These are phyloP conservation scores for Mediolabrus comicus DNA, from an alignment of 108 stramenopile species.

Conservation along the genomic window DNA sequence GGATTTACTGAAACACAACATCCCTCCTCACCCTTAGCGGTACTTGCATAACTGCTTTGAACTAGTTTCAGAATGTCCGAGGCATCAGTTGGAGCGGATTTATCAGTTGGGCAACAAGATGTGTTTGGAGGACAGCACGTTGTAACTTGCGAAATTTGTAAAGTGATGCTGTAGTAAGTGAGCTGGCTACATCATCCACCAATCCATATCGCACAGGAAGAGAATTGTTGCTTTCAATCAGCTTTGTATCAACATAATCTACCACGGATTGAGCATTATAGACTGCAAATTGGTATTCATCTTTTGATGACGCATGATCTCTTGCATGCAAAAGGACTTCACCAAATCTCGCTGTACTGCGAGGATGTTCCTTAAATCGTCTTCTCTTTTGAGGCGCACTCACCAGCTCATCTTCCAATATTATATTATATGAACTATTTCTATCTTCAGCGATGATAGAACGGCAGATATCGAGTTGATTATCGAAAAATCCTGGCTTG, in stretches of 20 bases:
- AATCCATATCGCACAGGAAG: background rate
- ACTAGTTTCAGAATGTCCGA: constrained; percentile 10
- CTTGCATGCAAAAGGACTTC: constrained; percentile 19
- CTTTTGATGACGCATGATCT: background rate
- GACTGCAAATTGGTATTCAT: background rate
- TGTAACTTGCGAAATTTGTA: background rate
- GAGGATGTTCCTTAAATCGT: constrained; percentile 15
- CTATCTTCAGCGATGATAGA: background rate
- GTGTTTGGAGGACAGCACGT: constrained; percentile 11
- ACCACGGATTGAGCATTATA: constrained; percentile 8
- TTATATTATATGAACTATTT: background rate
- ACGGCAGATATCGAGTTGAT: background rate
- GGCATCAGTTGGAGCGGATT: constrained; percentile 4
- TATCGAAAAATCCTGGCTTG: background rate
- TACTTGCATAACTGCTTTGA: constrained; percentile 35
- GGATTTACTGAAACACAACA: constrained; percentile 37
- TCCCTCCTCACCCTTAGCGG: constrained; percentile 20
- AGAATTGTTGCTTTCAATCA: background rate
- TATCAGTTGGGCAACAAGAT: constrained; percentile 11
- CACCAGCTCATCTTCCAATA: background rate
- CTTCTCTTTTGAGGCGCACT: background rate
- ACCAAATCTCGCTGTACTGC: constrained; percentile 19
- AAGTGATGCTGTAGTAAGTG: background rate
- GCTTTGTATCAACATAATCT: background rate
- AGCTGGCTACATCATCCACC: background rate